Percentiles rank a stretch among this genome's conserved stretches.
Conservation (phyloP, 495 filamentous ascomycete species). For the Neurospora sp. region DNA sequence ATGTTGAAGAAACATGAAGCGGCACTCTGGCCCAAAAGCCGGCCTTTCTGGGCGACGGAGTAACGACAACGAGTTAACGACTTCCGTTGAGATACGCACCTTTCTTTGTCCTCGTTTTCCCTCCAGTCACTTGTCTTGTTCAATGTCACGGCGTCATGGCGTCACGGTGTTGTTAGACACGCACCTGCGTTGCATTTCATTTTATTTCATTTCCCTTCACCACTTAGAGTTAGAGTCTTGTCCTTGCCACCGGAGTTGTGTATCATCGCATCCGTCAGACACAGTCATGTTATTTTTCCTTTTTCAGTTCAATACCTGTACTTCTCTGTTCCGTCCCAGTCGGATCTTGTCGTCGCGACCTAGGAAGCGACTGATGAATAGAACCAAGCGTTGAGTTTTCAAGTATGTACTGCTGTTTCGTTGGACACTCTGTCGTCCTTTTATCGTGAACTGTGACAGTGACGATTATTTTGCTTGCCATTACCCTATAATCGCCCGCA, state of each 20-base stretch:
- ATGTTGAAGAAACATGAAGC: not conserved
- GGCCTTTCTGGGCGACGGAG: not conserved
- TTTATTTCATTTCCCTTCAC: not conserved
- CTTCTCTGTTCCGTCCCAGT: not conserved
- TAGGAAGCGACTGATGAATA: not conserved
- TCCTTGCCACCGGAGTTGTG: not conserved
- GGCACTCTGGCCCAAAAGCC: not conserved
- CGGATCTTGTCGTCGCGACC: not conserved
- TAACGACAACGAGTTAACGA: not conserved
- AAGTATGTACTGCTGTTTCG: not conserved
- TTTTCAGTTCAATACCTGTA: not conserved
- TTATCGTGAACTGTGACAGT: not conserved
- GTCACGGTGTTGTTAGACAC: not conserved
- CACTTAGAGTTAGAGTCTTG: not conserved
- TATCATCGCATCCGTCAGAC: not conserved
- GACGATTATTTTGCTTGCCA: not conserved
- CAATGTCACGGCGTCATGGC: not conserved
- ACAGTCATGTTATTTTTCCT: not conserved
- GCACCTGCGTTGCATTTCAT: not conserved
- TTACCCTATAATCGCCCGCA: not conserved
- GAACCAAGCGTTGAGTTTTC: not conserved
- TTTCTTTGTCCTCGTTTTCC: not conserved
- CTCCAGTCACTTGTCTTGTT: not conserved
- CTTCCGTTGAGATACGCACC: not conserved
- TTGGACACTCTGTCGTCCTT: not conserved